Percentiles rank a stretch among this genome's conserved stretches.
Evolutionary conservation across 768 basidiomycete genomes (phyloP).

Genomic region (Calocybe indica): DNA sequence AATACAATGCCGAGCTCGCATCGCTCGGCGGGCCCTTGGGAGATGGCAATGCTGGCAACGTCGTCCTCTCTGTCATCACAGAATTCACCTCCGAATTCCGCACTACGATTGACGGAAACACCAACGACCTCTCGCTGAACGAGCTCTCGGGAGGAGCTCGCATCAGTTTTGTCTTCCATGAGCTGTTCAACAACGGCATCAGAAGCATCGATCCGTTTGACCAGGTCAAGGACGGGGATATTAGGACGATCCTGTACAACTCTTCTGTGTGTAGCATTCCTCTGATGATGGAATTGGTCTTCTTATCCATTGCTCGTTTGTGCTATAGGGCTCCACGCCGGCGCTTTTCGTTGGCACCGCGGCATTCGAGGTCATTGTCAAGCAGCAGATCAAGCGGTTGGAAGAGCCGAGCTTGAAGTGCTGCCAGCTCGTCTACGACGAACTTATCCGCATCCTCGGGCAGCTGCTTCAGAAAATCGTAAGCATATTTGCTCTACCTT

Average conservation of each 20-base stretch:
- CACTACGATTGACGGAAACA: slow-evolving; percentile 94
- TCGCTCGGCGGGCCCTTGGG: slow-evolving; percentile 84
- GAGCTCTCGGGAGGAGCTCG: slow-evolving; percentile 98
- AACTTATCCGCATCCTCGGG: slow-evolving; percentile 91
- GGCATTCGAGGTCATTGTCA: slow-evolving; percentile 98
- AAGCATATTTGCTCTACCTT: slow-evolving; percentile 18
- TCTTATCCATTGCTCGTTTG: background rate
- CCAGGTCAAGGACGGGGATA: slow-evolving; percentile 98
- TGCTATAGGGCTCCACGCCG: slow-evolving; percentile 81
- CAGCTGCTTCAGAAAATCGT: slow-evolving; percentile 90
- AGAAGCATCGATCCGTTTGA: slow-evolving; percentile 97
- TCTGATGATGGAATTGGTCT: background rate
- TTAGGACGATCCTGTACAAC: slow-evolving; percentile 93
- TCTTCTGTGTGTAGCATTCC: slow-evolving; percentile 68
- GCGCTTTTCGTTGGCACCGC: slow-evolving; percentile 94
- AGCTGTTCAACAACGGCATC: slow-evolving; percentile 95
- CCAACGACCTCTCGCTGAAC: slow-evolving; percentile 90
- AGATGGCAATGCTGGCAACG: slow-evolving; percentile 80
- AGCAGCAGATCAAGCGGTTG: slow-evolving; percentile 95
- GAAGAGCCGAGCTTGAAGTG: slow-evolving; percentile 94
- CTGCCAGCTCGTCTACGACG: slow-evolving; percentile 94
- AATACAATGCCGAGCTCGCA: slow-evolving; percentile 79
- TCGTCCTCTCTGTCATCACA: slow-evolving; percentile 96
- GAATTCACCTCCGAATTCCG: slow-evolving; percentile 98
- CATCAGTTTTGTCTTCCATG: slow-evolving; percentile 99